Evolutionary conservation across 2,329 filamentous ascomycete species (phyloP).

Genomic region (Amauroascus verrucosus): DNA sequence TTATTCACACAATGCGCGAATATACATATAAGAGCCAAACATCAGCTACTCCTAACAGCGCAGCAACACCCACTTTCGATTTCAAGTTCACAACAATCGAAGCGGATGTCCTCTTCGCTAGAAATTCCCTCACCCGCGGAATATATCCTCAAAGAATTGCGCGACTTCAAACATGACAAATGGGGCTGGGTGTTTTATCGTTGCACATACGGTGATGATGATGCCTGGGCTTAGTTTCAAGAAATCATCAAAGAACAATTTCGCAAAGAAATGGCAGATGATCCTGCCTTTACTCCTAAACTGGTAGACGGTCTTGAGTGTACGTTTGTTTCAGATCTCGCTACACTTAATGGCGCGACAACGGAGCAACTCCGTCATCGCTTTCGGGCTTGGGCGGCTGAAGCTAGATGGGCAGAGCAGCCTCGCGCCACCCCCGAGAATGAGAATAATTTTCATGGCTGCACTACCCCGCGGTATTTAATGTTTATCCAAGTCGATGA

Average conservation of each 20-base stretch:
- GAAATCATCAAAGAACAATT: background rate
- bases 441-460: background rate
- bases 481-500: background rate
- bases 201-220: slow-evolving; percentile 2
- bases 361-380: background rate
- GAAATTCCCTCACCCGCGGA: too few species aligned
- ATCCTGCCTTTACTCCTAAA: background rate
- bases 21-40: too few species aligned
- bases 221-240: slow-evolving; percentile 2
- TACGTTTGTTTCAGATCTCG: background rate
- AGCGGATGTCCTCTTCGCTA: too few species aligned
- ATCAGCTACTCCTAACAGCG: too few species aligned
- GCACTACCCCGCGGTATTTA: background rate
- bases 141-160: background rate
- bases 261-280: background rate
- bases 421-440: background rate
- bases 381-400: background rate
- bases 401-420: background rate
- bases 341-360: background rate
- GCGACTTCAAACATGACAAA: slow-evolving; percentile 3
- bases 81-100: too few species aligned
- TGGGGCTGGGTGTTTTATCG: slow-evolving; percentile 7
- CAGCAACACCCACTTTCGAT: too few species aligned
- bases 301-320: background rate
- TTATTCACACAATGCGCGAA: too few species aligned